These are phyloP conservation scores for Thinopyrum elongatum DNA, from an alignment of 176 grass and related monocot species.

Conservation along the genomic window DNA sequence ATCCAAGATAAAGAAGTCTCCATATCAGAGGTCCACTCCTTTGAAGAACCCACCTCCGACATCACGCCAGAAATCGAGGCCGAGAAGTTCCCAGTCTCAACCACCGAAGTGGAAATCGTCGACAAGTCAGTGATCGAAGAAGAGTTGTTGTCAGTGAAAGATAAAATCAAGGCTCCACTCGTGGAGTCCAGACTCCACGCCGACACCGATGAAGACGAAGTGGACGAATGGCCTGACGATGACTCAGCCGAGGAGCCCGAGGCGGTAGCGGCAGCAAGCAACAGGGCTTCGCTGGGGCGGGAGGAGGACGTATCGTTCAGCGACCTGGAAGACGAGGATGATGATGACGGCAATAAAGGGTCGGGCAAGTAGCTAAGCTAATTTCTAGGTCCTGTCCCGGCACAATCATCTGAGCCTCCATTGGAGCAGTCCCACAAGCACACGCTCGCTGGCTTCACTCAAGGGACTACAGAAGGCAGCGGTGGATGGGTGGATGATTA, in stretches of 20 bases:
- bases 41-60: constrained; percentile 38
- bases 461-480: constrained; percentile 24
- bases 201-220: constrained; percentile 33
- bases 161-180: background rate
- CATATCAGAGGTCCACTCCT: constrained; percentile 15
- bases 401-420: background rate
- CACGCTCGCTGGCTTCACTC: constrained; percentile 38
- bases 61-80: constrained; percentile 19
- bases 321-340: constrained; percentile 54
- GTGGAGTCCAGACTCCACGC: background rate
- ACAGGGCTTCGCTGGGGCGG: constrained; percentile 32
- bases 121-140: constrained; percentile 77
- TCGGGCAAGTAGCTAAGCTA: constrained; percentile 9
- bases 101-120: constrained; percentile 46
- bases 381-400: background rate
- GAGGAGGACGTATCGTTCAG: constrained; percentile 82
- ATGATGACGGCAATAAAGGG: constrained; percentile 22
- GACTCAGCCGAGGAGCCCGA: constrained; percentile 32
- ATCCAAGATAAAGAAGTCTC: background rate
- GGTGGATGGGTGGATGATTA: constrained; percentile 18
- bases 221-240: constrained; percentile 56
- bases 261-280: constrained; percentile 13
- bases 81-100: constrained; percentile 47
- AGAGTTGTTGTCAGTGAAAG: constrained; percentile 29
- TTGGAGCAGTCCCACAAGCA: constrained; percentile 13